These are phyloP conservation scores for Botrytis fabae DNA, from an alignment of 2,329 filamentous ascomycete genomes.

Conservation along the genomic window DNA sequence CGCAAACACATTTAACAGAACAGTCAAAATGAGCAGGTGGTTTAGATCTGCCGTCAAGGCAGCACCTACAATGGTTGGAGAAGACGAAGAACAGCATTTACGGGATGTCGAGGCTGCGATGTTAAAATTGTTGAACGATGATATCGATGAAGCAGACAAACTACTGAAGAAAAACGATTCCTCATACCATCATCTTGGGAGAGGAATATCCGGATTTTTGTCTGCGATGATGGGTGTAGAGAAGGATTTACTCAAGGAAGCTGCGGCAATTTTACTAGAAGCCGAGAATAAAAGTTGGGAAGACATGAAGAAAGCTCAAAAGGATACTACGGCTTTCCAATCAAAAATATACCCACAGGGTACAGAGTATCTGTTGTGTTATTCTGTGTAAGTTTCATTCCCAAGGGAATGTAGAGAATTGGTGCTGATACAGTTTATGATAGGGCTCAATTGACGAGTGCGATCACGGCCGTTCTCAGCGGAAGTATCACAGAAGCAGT, in stretches of 20 bases:
- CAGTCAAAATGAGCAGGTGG: slow-evolving; percentile 39
- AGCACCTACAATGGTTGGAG: slow-evolving; percentile 36
- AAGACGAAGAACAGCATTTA: slow-evolving; percentile 55
- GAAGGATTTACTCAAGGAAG: slow-evolving; percentile 85
- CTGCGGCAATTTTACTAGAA: slow-evolving; percentile 67
- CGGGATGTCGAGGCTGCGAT: slow-evolving; percentile 64
- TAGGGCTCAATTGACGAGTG: slow-evolving; percentile 82
- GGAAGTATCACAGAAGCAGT: slow-evolving; percentile 91
- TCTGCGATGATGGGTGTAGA: slow-evolving; percentile 86
- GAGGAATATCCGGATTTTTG: slow-evolving; percentile 81
- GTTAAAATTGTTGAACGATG: slow-evolving; percentile 80
- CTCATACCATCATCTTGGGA: slow-evolving; percentile 84
- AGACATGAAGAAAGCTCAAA: slow-evolving; percentile 74
- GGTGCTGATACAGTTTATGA: slow-evolving; percentile 10
- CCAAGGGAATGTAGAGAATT: slow-evolving; percentile 12
- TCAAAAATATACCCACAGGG: slow-evolving; percentile 72
- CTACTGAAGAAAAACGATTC: slow-evolving; percentile 72
- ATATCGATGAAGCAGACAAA: slow-evolving; percentile 79
- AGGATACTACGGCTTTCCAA: slow-evolving; percentile 58
- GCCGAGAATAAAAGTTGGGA: slow-evolving; percentile 76
- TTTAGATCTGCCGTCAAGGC: slow-evolving; percentile 36
- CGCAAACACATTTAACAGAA: slow-evolving; percentile 17
- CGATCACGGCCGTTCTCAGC: slow-evolving; percentile 84
- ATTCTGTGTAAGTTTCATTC: slow-evolving; percentile 52
- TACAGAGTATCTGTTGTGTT: slow-evolving; percentile 81